Evolutionary conservation across 2,329 filamentous ascomycete species (phyloP).

Genomic region (Colletotrichum gloeosporioides): DNA sequence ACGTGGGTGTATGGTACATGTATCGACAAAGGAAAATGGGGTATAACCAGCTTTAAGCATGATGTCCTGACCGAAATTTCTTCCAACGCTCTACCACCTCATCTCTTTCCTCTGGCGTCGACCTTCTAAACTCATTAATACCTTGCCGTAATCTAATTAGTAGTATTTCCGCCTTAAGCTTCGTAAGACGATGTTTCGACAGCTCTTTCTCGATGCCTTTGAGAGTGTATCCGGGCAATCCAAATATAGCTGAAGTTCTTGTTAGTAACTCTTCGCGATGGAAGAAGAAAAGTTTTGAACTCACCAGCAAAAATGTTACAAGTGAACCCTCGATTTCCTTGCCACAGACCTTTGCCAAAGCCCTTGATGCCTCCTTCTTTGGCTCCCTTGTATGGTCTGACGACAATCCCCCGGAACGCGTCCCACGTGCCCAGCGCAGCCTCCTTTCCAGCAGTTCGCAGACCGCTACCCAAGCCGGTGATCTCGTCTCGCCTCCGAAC

Average conservation of each 20-base stretch:
- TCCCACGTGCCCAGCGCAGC: slow-evolving; percentile 71
- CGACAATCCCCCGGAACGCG: slow-evolving; percentile 70
- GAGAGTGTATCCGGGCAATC: slow-evolving; percentile 54
- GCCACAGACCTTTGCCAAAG: slow-evolving; percentile 62
- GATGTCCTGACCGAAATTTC: neutral
- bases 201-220: slow-evolving; percentile 60
- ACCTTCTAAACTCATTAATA: slow-evolving; percentile 30
- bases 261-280: neutral
- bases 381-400: slow-evolving; percentile 67
- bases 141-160: slow-evolving; percentile 35
- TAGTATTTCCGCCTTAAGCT: slow-evolving; percentile 36
- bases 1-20: neutral
- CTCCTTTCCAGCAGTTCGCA: slow-evolving; percentile 70
- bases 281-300: neutral
- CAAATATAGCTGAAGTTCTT: slow-evolving; percentile 42
- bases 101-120: slow-evolving; percentile 25
- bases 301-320: slow-evolving; percentile 46
- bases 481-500: slow-evolving; percentile 70
- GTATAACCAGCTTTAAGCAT: neutral
- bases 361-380: slow-evolving; percentile 67
- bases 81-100: slow-evolving; percentile 32
- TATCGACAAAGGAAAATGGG: slow-evolving; percentile 1
- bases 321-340: slow-evolving; percentile 46
- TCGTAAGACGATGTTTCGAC: slow-evolving; percentile 35
- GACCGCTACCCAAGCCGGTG: slow-evolving; percentile 64